Conservation (phyloP, 306 rosid genomes). For the Acmispon strigosus region DNA sequence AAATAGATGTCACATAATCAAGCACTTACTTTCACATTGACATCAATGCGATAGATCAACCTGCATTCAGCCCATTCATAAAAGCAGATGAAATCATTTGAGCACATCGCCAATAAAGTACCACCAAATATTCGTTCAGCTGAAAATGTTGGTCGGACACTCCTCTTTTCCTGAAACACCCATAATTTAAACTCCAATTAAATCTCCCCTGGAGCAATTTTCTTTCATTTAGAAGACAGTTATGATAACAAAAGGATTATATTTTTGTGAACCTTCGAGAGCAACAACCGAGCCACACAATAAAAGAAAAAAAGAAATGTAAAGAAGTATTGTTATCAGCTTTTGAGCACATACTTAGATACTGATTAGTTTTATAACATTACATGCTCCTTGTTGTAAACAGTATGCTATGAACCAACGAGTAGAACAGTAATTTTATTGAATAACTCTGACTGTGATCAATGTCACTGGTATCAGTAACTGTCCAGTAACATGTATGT, state of each 20-base stretch:
- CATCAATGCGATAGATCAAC: slow-evolving; percentile 91
- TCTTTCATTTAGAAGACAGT: neutral
- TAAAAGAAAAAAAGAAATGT: slow-evolving; percentile 5
- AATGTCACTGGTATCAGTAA: neutral
- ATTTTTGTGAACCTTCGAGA: neutral
- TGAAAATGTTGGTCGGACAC: slow-evolving; percentile 90
- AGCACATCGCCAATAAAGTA: slow-evolving; percentile 86
- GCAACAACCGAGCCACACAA: slow-evolving; percentile 8
- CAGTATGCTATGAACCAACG: neutral
- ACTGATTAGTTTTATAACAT: neutral
- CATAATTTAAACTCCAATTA: slow-evolving; percentile 15
- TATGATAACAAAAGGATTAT: neutral
- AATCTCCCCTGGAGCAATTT: neutral
- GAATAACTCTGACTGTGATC: neutral
- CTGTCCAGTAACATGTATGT: neutral
- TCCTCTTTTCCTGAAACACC: slow-evolving; percentile 79
- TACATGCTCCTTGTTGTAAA: neutral
- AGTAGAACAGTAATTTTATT: neutral
- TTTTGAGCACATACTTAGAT: neutral
- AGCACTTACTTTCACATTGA: slow-evolving; percentile 77
- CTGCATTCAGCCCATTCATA: slow-evolving; percentile 99
- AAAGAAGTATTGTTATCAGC: neutral
- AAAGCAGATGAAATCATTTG: slow-evolving; percentile 95
- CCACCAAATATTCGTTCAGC: slow-evolving; percentile 87
- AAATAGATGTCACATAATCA: slow-evolving; percentile 13